Evolutionary conservation across 352 stramenopile species (phyloP).

Genomic region (Phytophthora uliginosa): DNA sequence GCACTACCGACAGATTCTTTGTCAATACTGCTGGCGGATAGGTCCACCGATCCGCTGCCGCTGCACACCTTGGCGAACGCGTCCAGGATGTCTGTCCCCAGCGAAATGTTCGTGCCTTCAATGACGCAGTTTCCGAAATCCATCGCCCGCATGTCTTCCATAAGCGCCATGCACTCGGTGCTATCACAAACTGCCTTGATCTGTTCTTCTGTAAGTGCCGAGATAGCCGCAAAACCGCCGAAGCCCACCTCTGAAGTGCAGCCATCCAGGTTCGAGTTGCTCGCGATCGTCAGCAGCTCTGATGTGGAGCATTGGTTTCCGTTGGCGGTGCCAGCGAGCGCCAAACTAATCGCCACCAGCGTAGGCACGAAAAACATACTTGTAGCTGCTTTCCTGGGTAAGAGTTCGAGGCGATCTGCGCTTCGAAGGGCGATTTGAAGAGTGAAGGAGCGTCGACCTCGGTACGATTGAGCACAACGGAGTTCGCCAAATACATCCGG

Average conservation of each 20-base stretch:
- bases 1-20: not conserved
- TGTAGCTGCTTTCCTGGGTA: not conserved
- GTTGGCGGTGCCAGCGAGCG: not conserved
- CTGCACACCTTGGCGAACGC: conserved; percentile 25
- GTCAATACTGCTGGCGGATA: conserved; percentile 1
- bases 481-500: not conserved
- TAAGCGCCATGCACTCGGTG: conserved; percentile 25
- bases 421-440: not conserved
- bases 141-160: conserved; percentile 31
- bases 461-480: not conserved
- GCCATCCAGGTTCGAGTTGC: conserved; percentile 15
- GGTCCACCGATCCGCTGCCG: conserved; percentile 16
- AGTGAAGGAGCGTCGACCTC: not conserved
- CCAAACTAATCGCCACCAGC: not conserved
- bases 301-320: conserved; percentile 23
- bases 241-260: conserved; percentile 33
- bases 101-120: conserved; percentile 22
- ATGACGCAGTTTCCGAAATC: conserved; percentile 34
- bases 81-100: conserved; percentile 37
- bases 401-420: not conserved
- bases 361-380: not conserved
- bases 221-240: conserved; percentile 13
- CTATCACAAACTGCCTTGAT: conserved; percentile 34
- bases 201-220: conserved; percentile 20
- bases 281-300: conserved; percentile 21